phyloP scores from a whole-genome alignment of 768 basidiomycete species.

The Psilocybe sp. region DNA sequence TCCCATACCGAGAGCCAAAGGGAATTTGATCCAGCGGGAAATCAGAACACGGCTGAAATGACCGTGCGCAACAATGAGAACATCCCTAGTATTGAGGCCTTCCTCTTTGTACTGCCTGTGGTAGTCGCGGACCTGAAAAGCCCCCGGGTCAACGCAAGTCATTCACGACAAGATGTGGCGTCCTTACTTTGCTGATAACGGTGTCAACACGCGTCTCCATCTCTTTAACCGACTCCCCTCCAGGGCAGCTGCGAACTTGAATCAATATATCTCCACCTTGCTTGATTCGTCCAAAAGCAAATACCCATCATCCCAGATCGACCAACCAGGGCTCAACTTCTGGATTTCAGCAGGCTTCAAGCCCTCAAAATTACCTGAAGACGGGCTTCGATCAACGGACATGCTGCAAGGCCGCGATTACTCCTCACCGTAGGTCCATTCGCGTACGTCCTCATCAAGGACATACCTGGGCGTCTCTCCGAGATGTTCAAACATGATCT shows the following conservation, averaged over 20 bases:
- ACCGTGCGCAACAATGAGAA: conserved; percentile 89
- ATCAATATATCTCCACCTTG: conserved; percentile 1
- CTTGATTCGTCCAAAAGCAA: conserved; percentile 11
- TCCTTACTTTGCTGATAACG: conserved; percentile 63
- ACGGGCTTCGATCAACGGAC: background rate
- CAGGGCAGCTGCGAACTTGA: conserved; percentile 65
- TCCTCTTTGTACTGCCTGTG: conserved; percentile 71
- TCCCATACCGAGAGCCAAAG: conserved; percentile 26
- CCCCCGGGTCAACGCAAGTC: background rate
- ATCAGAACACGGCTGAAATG: conserved; percentile 56
- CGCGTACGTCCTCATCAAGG: conserved; percentile 64
- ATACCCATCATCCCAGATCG: conserved; percentile 85
- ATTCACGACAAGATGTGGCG: background rate
- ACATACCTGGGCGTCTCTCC: conserved; percentile 45
- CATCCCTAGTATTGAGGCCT: conserved; percentile 66
- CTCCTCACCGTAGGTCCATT: conserved; percentile 78
- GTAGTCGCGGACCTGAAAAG: conserved; percentile 61
- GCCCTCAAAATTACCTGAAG: conserved; percentile 79
- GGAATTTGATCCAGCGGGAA: conserved; percentile 26
- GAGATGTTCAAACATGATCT: conserved; percentile 64
- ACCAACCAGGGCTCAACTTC: conserved; percentile 57
- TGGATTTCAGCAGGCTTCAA: conserved; percentile 77
- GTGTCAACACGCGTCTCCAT: conserved; percentile 79
- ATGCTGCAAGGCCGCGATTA: background rate
- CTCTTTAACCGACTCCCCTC: conserved; percentile 79